A percentile compares a stretch with the other conserved stretches of the same genome.
These are phyloP conservation scores for Populus pruinosa DNA, from an alignment of 345 rosid genomes.

Conservation along the genomic window DNA sequence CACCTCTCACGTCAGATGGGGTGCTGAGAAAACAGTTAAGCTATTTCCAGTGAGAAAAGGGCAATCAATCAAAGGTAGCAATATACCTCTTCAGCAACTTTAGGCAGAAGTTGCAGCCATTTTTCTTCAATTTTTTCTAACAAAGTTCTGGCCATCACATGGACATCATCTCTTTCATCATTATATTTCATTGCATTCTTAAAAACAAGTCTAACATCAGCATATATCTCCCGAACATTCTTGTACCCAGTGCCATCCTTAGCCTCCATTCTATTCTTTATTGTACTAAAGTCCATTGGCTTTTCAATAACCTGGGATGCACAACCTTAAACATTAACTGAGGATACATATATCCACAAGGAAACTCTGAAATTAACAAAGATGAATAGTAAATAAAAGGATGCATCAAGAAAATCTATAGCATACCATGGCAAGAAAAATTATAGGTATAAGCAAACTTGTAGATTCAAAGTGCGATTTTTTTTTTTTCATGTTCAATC, in stretches of 20 bases:
- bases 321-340: conserved; percentile 12
- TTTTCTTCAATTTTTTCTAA: conserved; percentile 81
- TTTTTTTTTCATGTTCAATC: no score
- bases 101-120: conserved; percentile 76
- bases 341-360: neutral
- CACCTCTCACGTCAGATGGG: neutral
- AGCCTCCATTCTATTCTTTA: conserved; percentile 85
- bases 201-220: conserved; percentile 80
- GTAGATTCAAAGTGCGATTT: no score
- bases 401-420: neutral
- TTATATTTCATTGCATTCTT: conserved; percentile 96
- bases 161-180: conserved; percentile 62
- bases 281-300: conserved; percentile 93
- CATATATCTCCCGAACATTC: conserved; percentile 69
- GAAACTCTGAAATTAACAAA: neutral
- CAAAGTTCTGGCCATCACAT: conserved; percentile 79
- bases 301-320: conserved; percentile 67
- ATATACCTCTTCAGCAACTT: conserved; percentile 77
- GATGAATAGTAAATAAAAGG: neutral
- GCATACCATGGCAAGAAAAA: no score
- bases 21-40: conserved; percentile 2
- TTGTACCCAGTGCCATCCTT: conserved; percentile 68
- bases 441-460: no score
- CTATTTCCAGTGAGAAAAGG: neutral
- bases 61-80: neutral